Base-by-base conservation (phyloP, 805 yeast genomes). In the Cyberlindnera japonica region DNA sequence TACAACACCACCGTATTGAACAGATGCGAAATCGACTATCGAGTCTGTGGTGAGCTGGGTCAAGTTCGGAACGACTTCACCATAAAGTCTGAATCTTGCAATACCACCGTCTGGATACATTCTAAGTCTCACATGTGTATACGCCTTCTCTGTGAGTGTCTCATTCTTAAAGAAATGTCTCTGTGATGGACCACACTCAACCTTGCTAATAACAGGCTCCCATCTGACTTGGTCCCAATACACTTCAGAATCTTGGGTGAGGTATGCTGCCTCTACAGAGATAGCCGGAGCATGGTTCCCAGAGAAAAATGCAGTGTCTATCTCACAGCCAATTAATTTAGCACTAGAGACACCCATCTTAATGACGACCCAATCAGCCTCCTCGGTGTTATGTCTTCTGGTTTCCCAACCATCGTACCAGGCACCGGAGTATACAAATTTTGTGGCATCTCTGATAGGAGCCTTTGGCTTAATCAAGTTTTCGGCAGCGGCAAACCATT, bases 391-490 rank as follows among this genome's bases (percentile, higher is more conserved):
- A 69, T 91, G 99, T 64, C 99, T 75, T 60, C 97, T 74, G 11
- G 98, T 91, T 64, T 91, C 98, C 98, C 98, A 91, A 17, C 99
- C 99, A 53, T 91, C 99, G 59, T 87, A 91, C 96, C 97, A 91
- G 4, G 96, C 96, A 37, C 98, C 98, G 3, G 90, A 76, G 44
- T 75, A 83, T 2, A 81, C 77, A 62, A 88, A 90, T 53, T 75
- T 72, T 21, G 89, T 83, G 10, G 84, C 82, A 53, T 88, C 95
- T 56, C 95, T 71, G 42, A 87, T 75, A 3, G 97, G 95, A 3
- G 81, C 74, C 33, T 72, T 73, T 27, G 96, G 90, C 57, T 85
- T 81, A 60, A 89, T 80, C 54, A 91, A 72, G 64, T 91, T 91
- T 23, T 72, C 77, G 6, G 98, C 98, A 31, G 79, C 91, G 1